Base-by-base conservation (phyloP, 2,329 filamentous ascomycete species). In the Corynespora cassiicola region DNA sequence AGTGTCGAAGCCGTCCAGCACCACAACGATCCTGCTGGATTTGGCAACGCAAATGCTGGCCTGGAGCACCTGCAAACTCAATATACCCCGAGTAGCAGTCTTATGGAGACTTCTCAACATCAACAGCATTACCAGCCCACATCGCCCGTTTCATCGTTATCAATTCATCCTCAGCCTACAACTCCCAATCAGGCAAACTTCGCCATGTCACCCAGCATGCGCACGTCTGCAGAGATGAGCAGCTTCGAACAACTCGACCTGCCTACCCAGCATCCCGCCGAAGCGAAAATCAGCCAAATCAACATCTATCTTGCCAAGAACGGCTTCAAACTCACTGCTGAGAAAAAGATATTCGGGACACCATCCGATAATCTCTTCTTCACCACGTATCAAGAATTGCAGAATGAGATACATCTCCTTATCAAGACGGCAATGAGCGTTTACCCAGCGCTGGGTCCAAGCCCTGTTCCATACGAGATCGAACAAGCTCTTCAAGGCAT, bases 291-390 rank as follows among this genome's bases (percentile, higher is more conserved):
- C 7, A 47, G 42, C 5, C 80, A 79, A 4, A 78, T 79, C 24
- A 79, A 76, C 21, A 80, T 81, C n/a, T 86, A 88, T 58, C 86
- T 86, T 50, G 87, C 83, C 18, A 85, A 81, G 56, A 86, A 87
- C 46, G 83, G 82, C 17, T 65, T 45, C 33, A 61, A 61, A 20
- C 50, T 67, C 17, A 39, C n/a, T n/a, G n/a, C n/a, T n/a, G 41
- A 16, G 48, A 57, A 23, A 55, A 48, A 23, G 54, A 52, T 42
- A 54, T 57, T 22, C 35, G 17, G 15, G 38, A n/a, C 37, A 37
- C 10, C 43, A 50, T 14, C 27, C 50, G 25, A 48, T 3, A 30
- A 31, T 12, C 18, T 40, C 7, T 22, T 47, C 5, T 49, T 50
- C 21, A 50, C 58, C 18, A 42, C 54, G 6, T 65, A 53, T 29